Evolutionary conservation across 2,329 filamentous ascomycete genomes (phyloP).

Genomic region (Aspergillus pseudoglaucus): DNA sequence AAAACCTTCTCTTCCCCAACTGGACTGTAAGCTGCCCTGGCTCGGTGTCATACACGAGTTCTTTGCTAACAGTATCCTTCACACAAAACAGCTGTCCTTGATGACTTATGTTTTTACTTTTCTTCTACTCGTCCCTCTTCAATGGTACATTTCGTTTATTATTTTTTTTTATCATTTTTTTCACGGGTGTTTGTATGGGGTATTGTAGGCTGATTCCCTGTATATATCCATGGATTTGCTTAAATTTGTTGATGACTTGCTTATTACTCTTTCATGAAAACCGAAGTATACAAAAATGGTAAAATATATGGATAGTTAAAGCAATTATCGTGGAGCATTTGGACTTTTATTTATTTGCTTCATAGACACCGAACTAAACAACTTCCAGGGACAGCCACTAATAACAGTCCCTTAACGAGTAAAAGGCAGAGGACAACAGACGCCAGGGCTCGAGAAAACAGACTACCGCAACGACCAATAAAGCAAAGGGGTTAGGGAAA

Average conservation of each 20-base stretch:
- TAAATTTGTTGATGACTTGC: background rate
- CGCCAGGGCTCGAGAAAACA: slow-evolving; percentile 1
- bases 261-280: too few relatives aligned
- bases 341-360: slow-evolving; percentile 1
- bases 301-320: too few relatives aligned
- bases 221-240: slow-evolving; percentile 4
- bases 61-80: background rate
- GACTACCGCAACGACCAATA: slow-evolving; percentile 9
- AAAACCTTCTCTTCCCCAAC: too few relatives aligned
- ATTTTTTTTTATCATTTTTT: background rate
- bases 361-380: background rate
- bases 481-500: slow-evolving; percentile 19
- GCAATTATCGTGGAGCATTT: slow-evolving; percentile 1
- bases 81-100: background rate
- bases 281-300: too few relatives aligned
- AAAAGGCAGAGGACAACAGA: background rate
- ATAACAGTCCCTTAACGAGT: background rate
- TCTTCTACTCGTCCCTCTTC: background rate
- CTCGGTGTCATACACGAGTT: background rate
- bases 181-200: background rate
- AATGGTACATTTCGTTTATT: background rate
- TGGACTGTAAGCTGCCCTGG: too few relatives aligned
- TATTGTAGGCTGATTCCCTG: slow-evolving; percentile 1
- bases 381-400: too few relatives aligned
- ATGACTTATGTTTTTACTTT: background rate